phyloP scores from a whole-genome alignment of 2,329 filamentous ascomycete species.

The Eutypella sp. region DNA sequence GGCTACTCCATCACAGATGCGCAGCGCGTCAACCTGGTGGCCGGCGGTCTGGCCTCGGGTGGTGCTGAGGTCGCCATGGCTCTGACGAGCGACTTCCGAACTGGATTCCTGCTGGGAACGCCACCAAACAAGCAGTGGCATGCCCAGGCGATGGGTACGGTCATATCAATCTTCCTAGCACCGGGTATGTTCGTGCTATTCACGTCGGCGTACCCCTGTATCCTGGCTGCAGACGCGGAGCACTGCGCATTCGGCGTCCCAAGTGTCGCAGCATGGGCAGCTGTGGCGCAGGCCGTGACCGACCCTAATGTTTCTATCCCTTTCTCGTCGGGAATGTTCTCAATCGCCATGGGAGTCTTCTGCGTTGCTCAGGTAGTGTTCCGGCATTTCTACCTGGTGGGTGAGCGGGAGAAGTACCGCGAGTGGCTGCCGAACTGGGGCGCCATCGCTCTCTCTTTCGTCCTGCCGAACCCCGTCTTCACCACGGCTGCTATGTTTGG shows the following conservation, averaged over 20 bases:
- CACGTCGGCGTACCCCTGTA: constrained; percentile 63
- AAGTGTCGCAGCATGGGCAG: constrained; percentile 61
- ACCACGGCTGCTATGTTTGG: constrained; percentile 56
- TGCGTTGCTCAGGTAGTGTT: constrained; percentile 47
- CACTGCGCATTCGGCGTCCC: constrained; percentile 58
- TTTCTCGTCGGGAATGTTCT: constrained; percentile 49
- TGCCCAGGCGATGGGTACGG: constrained; percentile 57
- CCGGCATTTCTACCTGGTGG: constrained; percentile 50
- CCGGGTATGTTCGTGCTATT: constrained; percentile 65
- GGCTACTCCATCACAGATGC: constrained; percentile 45
- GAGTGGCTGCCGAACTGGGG: constrained; percentile 59
- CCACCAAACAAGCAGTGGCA: constrained; percentile 62
- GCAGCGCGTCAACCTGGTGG: constrained; percentile 61
- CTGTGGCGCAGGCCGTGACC: constrained; percentile 59
- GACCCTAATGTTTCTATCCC: constrained; percentile 52
- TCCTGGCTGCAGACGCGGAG: constrained; percentile 43
- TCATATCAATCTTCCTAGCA: constrained; percentile 62
- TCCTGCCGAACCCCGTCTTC: constrained; percentile 52
- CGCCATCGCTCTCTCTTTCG: constrained; percentile 54
- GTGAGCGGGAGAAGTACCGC: constrained; percentile 48
- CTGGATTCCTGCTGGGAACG: constrained; percentile 62
- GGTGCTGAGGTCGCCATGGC: constrained; percentile 50
- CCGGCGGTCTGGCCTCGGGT: constrained; percentile 52
- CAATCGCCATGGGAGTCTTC: constrained; percentile 49
- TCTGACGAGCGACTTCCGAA: constrained; percentile 60